Evolutionary conservation across 495 filamentous ascomycete species (phyloP).

Genomic region (Penicillium argentinense): DNA sequence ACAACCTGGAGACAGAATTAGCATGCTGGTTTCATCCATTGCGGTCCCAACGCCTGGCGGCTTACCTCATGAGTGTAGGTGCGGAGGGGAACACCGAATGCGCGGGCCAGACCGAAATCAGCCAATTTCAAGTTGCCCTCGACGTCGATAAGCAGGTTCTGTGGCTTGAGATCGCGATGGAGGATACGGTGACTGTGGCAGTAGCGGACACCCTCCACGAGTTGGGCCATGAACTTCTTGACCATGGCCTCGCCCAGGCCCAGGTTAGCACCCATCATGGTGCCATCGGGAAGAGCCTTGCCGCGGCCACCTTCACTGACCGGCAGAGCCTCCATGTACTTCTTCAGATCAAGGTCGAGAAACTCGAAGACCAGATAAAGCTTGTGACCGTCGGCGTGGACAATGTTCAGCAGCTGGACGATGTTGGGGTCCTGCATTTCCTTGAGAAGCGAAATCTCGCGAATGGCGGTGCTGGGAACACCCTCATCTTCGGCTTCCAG

Average conservation of each 20-base stretch:
- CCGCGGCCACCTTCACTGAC: constrained; percentile 86
- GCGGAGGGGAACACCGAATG: constrained; percentile 92
- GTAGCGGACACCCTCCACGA: constrained; percentile 88
- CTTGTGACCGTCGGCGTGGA: constrained; percentile 95
- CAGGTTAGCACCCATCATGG: constrained; percentile 62
- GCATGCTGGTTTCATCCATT: background rate
- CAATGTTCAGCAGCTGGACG: constrained; percentile 88
- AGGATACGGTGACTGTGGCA: constrained; percentile 95
- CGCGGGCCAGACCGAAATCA: constrained; percentile 94
- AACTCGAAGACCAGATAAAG: constrained; percentile 95
- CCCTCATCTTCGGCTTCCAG: constrained; percentile 97
- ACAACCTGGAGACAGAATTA: constrained; percentile 62
- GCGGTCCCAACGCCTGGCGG: background rate
- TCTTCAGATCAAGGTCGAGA: constrained; percentile 91
- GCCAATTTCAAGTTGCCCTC: constrained; percentile 97
- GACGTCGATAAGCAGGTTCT: constrained; percentile 92
- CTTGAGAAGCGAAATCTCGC: constrained; percentile 93
- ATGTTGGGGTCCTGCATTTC: constrained; percentile 97
- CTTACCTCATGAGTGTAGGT: constrained; percentile 94
- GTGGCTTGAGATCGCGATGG: constrained; percentile 95
- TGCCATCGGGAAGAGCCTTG: constrained; percentile 81
- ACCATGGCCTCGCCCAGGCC: constrained; percentile 90
- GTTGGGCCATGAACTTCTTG: constrained; percentile 96
- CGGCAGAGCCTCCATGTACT: constrained; percentile 98
- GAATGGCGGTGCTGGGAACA: constrained; percentile 93